Base-by-base conservation (phyloP, 179 eudicot species). In the Silene noctiflora region DNA sequence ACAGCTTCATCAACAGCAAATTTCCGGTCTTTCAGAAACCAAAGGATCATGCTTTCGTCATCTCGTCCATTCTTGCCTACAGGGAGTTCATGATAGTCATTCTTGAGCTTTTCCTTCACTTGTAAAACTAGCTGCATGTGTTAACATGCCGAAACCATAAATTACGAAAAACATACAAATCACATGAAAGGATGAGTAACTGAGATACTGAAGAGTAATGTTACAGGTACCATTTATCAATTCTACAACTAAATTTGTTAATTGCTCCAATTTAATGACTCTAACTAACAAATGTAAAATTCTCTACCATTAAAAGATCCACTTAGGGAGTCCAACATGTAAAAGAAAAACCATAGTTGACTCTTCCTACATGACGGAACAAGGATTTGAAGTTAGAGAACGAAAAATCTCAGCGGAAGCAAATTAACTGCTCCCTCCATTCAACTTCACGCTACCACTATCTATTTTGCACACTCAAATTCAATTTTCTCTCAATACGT, bases 21-120 rank as follows among this genome's bases (percentile, higher is more conserved):
- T 65, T 84, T 88, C 29, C 99, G 88, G 83, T 96, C 99, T 85
- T 88, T 93, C 75, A 96, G 86, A 84, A 87, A 96, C 99, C 99
- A 93, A 65, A 89, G 83, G 80, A 96, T 96, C 96, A 96, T 83
- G 69, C 88, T 90, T 80, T 91, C 97, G 69, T 96, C 99, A 64
- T 93, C 99, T 76, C 96, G 88, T 72, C 99, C 99, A 76, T 89
- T 81, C 79, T 81, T 91, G 33, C 99, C 98, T 33, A 87, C 76
- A 29, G 92, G 94, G 39, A 95, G 97, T 69, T 62, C 75, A 62
- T 71, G 75, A 77, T 91, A 77, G 76, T 88, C 86, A 79, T 77
- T 91, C 66, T 84, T 85, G 63, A 95, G 98, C 81, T 87, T 87
- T 82, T 88, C 92, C 81, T 93, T 95, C 77, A 93, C 98, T 78